These are phyloP conservation scores for Dictyophora rubrovolvata DNA, from an alignment of 768 basidiomycete genomes.

Conservation along the genomic window DNA sequence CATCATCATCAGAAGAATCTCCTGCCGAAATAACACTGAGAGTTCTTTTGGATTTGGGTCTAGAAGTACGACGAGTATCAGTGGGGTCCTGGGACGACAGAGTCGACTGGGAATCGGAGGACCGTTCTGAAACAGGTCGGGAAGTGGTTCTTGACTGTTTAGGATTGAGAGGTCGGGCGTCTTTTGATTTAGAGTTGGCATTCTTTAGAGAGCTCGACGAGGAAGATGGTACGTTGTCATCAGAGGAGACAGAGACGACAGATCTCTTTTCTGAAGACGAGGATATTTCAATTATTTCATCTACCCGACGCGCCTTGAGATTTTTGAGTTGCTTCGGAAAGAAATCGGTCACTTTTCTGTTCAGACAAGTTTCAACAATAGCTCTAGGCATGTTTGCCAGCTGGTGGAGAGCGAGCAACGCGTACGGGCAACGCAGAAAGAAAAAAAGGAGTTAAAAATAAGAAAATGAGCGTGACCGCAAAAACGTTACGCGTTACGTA, in stretches of 20 bases:
- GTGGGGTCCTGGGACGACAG: background rate
- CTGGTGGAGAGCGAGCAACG: background rate
- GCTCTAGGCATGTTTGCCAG: background rate
- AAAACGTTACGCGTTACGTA: background rate
- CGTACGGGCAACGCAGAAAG: background rate
- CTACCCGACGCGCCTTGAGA: too few relatives aligned
- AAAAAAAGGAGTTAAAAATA: background rate
- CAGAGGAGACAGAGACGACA: slow-evolving; percentile 1
- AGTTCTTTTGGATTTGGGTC: background rate
- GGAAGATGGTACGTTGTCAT: background rate
- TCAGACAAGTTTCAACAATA: background rate
- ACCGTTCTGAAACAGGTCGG: too few relatives aligned
- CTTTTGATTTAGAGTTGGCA: background rate
- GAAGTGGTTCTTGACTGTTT: too few relatives aligned
- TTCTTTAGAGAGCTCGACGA: background rate
- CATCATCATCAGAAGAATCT: background rate
- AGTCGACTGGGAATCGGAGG: background rate
- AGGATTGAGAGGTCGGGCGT: too few relatives aligned
- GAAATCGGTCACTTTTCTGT: slow-evolving; percentile 7
- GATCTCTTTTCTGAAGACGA: slow-evolving; percentile 1
- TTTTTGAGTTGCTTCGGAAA: background rate
- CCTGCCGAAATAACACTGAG: background rate
- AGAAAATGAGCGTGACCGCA: background rate
- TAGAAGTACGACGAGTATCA: background rate
- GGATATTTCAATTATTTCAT: background rate